Evolutionary conservation across 352 stramenopile genomes (phyloP), one percentile per base, ranked within the genome.

Genomic region (Phytophthora niederhauseri): DNA sequence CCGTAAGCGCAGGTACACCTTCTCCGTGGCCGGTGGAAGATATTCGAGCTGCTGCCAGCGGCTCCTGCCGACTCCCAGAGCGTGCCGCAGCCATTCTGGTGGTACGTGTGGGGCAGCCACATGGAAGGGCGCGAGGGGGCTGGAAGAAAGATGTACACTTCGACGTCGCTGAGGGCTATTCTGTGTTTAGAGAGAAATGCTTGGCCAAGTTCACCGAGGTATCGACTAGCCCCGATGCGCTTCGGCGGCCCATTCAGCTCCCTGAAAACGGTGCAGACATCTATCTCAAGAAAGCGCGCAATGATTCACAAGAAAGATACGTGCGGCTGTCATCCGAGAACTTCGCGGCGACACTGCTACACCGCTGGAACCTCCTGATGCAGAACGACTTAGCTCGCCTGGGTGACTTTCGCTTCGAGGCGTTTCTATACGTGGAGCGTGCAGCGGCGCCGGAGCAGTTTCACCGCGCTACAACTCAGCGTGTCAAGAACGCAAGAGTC

Each of bases 271-370:
- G 7, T 22, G 31, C 31, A 8, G 15, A 43, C 15, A 60, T 54
- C 0, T 60, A 60, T 41, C 20, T 55, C 6, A 66, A 60, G n/a
- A 8, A n/a, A 19, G 38, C 60, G 5, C 9, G 11, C 4, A 66
- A 66, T n/a, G 60, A 60, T 31, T 19, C n/a, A 8, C 58, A 58
- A 45, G 19, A 17, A 43, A 66, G 34, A 24, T 66, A 60, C 14
- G 15, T 58, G 2, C 9, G 22, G 19, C 30, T 64, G 11, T 36
- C 45, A 22, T 5, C 9, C 4, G 28, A 46, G 0, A 64, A 57
- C 19, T 64, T 64, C 28, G 9, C 12, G 8, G 7, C 43, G 14
- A 59, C 22, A 17, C 38, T 66, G 4, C 9, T 36, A 17, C 26
- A 59, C 15, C 59, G 50, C 4, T 66, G 49, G 59, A 24, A 15